Evolutionary conservation across 164 flowering plant genomes (phyloP), one percentile per base, ranked within the genome.

Genomic region (Nymphaea thermarum): DNA sequence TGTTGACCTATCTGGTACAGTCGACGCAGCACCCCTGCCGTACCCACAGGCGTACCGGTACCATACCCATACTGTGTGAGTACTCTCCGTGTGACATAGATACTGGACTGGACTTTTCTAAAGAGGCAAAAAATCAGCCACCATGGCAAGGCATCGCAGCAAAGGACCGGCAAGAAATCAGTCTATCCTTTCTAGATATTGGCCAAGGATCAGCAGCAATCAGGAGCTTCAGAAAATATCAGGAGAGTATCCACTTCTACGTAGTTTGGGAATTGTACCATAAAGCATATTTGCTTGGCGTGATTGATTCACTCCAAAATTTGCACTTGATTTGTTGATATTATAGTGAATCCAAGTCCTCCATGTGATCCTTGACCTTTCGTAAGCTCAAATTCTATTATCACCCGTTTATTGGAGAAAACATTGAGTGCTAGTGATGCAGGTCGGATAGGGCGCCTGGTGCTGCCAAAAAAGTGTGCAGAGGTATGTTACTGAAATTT

Each of bases 351-450:
- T 25, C 36, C 36, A 25, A 25, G 36, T 25, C 36, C 36, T 25
- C 36, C 36, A 25, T 25, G 36, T 25, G 36, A 25, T 25, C 86
- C 93, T 85, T 90, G 71, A 88, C 85, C 57, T 43, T 65, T 8
- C 77, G 11, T 47, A 53, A 93, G 97, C 72, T 80, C 88, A 67
- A 87, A 86, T 67, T 77, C 93, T 67, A 75, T 77, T 17, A 78
- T 91, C 44, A 85, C 88, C 60, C 98, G 97, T 44, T 76, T 93
- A 71, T 93, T 93, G 74, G 96, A 93, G 83, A 93, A 93, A 77
- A 84, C 84, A 79, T 70, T 93, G 66, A 93, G 94, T 81, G 98
- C 96, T 43, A 93, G 97, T 80, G 98, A 93, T 86, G 94, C 95
- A 68, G 96, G 98, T 18, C 81, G 89, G 69, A 85, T 91, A 61